Evolutionary conservation across 208 protist species (phyloP), one percentile per base, ranked within the genome.

Genomic region (Leishmania arabica): DNA sequence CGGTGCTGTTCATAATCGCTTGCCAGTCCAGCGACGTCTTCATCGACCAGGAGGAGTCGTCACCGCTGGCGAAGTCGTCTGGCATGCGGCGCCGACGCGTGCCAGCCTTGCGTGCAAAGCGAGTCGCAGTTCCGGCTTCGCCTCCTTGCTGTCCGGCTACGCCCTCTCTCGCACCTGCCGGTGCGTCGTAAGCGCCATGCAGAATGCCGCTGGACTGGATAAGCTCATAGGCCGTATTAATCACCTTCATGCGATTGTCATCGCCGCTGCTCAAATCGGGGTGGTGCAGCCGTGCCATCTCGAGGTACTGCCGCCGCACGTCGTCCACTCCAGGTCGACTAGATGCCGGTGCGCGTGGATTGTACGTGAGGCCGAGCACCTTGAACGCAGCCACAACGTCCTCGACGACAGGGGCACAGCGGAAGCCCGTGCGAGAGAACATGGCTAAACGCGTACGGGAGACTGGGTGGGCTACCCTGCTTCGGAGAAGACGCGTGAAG

Each of bases 211-310:
- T 93, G 0, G 88, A 83, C 82, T 97, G 94, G 58, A 98, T 88
- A 31, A 95, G 79, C 73, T 97, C 93, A 69, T 97, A 98, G 31
- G 95, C 94, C 40, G 92, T 94, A 88, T 98, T 98, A 79, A 98
- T 87, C 45, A 93, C 84, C 62, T 94, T 93, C 95, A 98, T 98
- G 40, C 89, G 89, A 54, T 92, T 82, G 79, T 95, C 92, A 76
- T 96, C 94, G 40, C 95, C 95, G 76, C 90, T 93, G 89, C 91
- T 91, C 6, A 97, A 58, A 76, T 98, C 95, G 15, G 95, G 95
- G 84, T 98, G 95, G 85, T 97, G 93, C 45, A 95, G 87, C 34
- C 91, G 80, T 4, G 95, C 95, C 42, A 98, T 92, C 49, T 94
- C 85, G n/a, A 90, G 86, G 85, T 98, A 98, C 81, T 94, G 90